Base-by-base conservation (phyloP, 1,139 yeast genomes). In the Suhomyces coccinellae region DNA sequence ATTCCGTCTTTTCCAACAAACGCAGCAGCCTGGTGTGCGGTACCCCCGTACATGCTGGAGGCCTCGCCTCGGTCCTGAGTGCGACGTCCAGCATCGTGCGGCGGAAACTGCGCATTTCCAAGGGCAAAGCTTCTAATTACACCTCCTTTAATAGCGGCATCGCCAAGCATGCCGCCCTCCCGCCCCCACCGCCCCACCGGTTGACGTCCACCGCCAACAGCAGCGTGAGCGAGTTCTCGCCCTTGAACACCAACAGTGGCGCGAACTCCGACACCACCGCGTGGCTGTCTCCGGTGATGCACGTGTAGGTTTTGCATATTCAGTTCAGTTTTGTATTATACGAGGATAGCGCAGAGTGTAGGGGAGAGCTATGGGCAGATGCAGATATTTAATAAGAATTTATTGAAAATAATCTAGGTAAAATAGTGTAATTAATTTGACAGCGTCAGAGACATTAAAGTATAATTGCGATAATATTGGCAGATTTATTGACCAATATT, bases 1-100 rank as follows among this genome's bases (percentile, higher is more conserved):
- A 67, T 45, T 68, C 73, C 26, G 65, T 71, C 10, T 71, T 71
- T 48, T 70, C 75, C 12, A 63, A 61, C 48, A 59, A 60, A 50
- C 58, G 66, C 47, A 45, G 52, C 35, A 52, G 52, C 37, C 63
- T 69, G 28, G 58, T 56, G 20, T 65, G 65, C 47, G 63, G 59
- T 16, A 65, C 71, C 3, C 72, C 72, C 13, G 57, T 63, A 28
- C 61, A 62, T 48, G 36, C 46, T 7, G 36, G 33, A 22, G 22
- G 26, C n/a, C 17, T 28, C n/a, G 36, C 40, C 32, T 43, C 49
- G 9, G 41, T 46, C 5, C 43, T 45, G 34, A 46, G 49, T 37
- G 49, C 44, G 9, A 36, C 40, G n/a, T 46, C 46, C 14, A 37
- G 44, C 16, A 43, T 46, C 11, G 38, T 43, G 15, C 41, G 49